phyloP scores from a whole-genome alignment of 2,329 filamentous ascomycete genomes.

The Colletotrichum melonis region DNA sequence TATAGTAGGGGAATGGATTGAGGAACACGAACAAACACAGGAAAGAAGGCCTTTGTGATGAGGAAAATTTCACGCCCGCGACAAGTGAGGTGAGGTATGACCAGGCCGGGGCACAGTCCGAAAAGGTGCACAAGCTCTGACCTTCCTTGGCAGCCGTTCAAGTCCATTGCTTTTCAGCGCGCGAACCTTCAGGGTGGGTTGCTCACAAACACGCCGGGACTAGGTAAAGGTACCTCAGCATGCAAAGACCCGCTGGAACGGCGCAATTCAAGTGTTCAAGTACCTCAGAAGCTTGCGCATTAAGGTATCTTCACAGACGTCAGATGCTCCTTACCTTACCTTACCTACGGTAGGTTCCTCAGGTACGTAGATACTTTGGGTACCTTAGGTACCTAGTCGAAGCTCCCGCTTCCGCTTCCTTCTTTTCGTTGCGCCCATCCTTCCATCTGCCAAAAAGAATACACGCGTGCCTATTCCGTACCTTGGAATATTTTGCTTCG shows the following conservation, averaged over 20 bases:
- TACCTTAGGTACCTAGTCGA: too few relatives aligned
- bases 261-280: background rate
- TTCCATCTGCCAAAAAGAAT: background rate
- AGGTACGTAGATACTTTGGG: background rate
- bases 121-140: background rate
- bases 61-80: background rate
- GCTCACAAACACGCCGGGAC: background rate
- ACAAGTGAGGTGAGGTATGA: background rate
- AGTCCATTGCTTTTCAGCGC: background rate
- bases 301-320: background rate
- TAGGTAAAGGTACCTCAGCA: background rate
- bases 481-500: background rate
- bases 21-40: background rate
- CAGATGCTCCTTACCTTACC: background rate
- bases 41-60: background rate
- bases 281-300: too few relatives aligned
- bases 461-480: background rate
- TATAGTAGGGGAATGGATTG: conserved; percentile 3
- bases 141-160: background rate
- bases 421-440: background rate
- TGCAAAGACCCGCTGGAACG: background rate
- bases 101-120: background rate
- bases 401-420: background rate
- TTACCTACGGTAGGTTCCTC: too few relatives aligned
- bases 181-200: background rate